phyloP scores from a whole-genome alignment of 2,329 filamentous ascomycete genomes.

The Fusarium nelsonii region DNA sequence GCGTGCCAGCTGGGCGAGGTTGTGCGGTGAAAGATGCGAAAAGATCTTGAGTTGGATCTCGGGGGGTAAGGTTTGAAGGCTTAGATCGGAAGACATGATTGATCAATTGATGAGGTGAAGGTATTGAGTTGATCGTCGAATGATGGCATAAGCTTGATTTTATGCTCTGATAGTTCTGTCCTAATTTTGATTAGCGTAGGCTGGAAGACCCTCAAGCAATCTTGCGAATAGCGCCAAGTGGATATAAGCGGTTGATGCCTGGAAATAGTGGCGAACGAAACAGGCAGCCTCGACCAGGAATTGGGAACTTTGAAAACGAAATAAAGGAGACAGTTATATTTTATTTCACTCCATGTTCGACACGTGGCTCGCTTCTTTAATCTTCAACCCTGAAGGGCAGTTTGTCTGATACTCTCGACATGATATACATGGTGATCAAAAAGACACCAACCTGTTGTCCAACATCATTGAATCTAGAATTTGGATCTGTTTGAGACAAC shows the following conservation, averaged over 20 bases:
- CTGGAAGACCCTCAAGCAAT: neutral
- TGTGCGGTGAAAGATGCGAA: neutral
- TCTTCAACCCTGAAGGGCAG: too few species aligned
- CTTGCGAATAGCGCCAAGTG: neutral
- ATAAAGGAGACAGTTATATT: too few species aligned
- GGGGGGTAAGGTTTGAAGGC: neutral
- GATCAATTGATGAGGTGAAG: neutral
- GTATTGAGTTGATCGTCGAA: neutral
- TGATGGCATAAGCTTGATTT: neutral
- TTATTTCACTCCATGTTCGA: too few species aligned
- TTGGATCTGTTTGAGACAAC: too few species aligned
- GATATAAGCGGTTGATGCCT: neutral
- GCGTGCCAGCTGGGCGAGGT: neutral
- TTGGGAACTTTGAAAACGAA: too few species aligned
- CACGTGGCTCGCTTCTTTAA: too few species aligned
- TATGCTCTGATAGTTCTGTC: too few species aligned
- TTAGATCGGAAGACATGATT: neutral
- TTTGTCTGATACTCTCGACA: too few species aligned
- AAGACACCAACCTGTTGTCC: too few species aligned
- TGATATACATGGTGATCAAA: too few species aligned
- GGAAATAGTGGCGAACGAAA: neutral
- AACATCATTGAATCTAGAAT: too few species aligned
- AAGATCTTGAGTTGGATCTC: slow-evolving; percentile 19
- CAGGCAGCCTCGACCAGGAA: neutral
- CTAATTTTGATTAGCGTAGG: neutral